A percentile compares a stretch with the other conserved stretches of the same genome.
phyloP scores from a whole-genome alignment of 805 yeast species.

The Hanseniaspora meyeri region DNA sequence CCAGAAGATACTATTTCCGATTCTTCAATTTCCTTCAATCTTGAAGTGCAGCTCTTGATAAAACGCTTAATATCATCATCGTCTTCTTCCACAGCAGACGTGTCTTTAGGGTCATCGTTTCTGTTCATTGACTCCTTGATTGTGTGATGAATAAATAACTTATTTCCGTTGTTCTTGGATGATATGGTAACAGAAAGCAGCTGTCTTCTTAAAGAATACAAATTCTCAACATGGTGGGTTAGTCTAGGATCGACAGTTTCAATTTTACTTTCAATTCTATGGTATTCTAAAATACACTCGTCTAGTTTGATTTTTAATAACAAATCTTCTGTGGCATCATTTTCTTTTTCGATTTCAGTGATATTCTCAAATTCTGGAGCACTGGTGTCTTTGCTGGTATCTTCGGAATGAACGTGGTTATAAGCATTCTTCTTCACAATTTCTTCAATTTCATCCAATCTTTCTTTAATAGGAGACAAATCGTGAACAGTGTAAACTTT shows the following conservation, averaged over 20 bases:
- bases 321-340: slow-evolving; percentile 45
- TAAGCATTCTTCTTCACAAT: slow-evolving; percentile 40
- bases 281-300: slow-evolving; percentile 48
- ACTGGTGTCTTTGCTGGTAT: slow-evolving; percentile 12
- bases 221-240: slow-evolving; percentile 41
- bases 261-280: slow-evolving; percentile 44
- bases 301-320: slow-evolving; percentile 54
- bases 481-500: slow-evolving; percentile 77
- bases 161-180: slow-evolving; percentile 18
- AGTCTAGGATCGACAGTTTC: slow-evolving; percentile 42
- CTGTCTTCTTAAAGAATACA: slow-evolving; percentile 52
- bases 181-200: slow-evolving; percentile 42
- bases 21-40: slow-evolving; percentile 14
- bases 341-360: slow-evolving; percentile 21
- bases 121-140: slow-evolving; percentile 6
- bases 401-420: slow-evolving; percentile 16
- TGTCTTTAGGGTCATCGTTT: not conserved
- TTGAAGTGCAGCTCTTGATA: slow-evolving; percentile 12
- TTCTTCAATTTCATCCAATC: slow-evolving; percentile 55
- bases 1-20: slow-evolving; percentile 18
- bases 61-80: slow-evolving; percentile 14
- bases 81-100: not conserved
- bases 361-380: slow-evolving; percentile 15
- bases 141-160: slow-evolving; percentile 6
- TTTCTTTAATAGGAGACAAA: slow-evolving; percentile 57